Evolutionary conservation across 805 yeast genomes (phyloP).

Genomic region (Ogataea saltuana): DNA sequence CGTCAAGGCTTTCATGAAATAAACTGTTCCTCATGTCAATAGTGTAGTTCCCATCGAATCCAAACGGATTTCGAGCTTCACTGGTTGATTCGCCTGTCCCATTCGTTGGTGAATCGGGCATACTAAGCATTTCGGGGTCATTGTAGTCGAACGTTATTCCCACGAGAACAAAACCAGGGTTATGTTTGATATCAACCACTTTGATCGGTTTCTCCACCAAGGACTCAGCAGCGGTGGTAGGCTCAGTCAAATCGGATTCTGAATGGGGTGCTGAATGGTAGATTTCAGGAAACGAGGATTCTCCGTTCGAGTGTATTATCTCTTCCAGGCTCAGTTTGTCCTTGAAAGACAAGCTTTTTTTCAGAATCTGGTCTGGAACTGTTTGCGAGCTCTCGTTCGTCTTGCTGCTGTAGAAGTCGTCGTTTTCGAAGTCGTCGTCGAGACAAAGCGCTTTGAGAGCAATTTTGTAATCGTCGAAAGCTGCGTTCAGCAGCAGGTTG

Average conservation of each 20-base stretch:
- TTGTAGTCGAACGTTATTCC: slow-evolving; percentile 15
- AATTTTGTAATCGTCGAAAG: slow-evolving; percentile 28
- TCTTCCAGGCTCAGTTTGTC: slow-evolving; percentile 16
- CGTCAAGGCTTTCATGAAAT: slow-evolving; percentile 13
- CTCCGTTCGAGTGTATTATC: slow-evolving; percentile 7
- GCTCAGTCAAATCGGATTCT: background rate
- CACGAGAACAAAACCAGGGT: slow-evolving; percentile 14
- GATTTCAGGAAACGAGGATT: background rate
- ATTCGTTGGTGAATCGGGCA: too few species aligned
- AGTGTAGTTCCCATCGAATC: background rate
- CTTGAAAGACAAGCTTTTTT: slow-evolving; percentile 18
- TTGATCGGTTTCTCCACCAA: background rate
- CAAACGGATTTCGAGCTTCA: background rate
- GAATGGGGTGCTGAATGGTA: background rate
- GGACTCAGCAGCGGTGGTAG: background rate
- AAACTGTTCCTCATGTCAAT: slow-evolving; percentile 11
- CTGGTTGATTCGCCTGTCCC: background rate
- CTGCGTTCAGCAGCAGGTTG: slow-evolving; percentile 22
- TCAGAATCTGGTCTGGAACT: slow-evolving; percentile 3
- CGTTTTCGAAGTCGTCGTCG: slow-evolving; percentile 8
- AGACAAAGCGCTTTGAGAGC: slow-evolving; percentile 21
- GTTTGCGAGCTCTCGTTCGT: background rate
- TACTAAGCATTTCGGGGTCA: slow-evolving; percentile 6
- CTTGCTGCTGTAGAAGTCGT: background rate
- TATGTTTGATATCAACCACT: slow-evolving; percentile 7